Evolutionary conservation across 805 yeast genomes (phyloP), one percentile per base, ranked within the genome.

Genomic region (Cyberlindnera meyerae): DNA sequence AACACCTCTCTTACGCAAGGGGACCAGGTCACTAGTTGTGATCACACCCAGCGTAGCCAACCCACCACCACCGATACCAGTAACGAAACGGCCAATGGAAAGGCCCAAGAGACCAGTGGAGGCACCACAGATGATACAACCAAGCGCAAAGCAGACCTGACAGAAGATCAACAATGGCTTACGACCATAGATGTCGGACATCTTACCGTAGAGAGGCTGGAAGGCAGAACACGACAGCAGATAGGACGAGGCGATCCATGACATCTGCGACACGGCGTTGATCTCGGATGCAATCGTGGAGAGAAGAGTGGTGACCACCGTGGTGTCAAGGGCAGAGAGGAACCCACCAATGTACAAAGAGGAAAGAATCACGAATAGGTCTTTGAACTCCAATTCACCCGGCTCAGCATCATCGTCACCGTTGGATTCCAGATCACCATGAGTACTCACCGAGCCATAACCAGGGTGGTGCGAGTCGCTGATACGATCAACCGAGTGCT

Each of bases 51-150:
- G 59, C 0, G 87, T 66, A 24, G 81, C 74, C 52, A 85, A 68
- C 0, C 95, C 95, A 8, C 94, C 89, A n/a, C 94, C 95, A 11
- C 95, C 95, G 36, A 82, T 70, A 6, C 95, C 95, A 6, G 90
- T 76, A 33, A 85, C 64, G 48, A 82, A 73, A 48, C 84, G 63
- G 4, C 82, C 82, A n/a, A 71, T 36, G 45, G 71, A 51, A 51
- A 75, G 47, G 0, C 49, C 47, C 8, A 43, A 18, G 8, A 58
- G 41, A 5, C 40, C 24, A 16, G 40, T 43, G 6, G 57, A 44
- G 4, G 39, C 24, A 6, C 63, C 67, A 28, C 72, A 68, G 15
- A 71, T 44, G 20, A 63, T 44, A 45, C 73, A 68, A 17, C 77
- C 75, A 13, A 66, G n/a, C 2, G 60, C 66, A 42, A 72, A 71